These are phyloP conservation scores for Carex littledalei DNA, from an alignment of 176 grass and related monocot species.

Conservation along the genomic window DNA sequence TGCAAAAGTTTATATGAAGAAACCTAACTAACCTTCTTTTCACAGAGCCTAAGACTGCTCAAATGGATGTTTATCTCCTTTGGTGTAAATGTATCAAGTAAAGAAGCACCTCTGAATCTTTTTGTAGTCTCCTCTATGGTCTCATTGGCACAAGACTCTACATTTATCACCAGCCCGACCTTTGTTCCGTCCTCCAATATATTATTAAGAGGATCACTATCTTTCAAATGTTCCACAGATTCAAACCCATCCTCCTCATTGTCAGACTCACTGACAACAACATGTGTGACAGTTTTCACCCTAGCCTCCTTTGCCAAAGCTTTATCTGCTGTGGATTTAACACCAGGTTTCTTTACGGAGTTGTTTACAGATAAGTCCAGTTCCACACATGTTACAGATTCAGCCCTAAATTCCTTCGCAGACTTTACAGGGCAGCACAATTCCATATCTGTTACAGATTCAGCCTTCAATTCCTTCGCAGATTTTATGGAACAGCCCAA, in stretches of 20 bases:
- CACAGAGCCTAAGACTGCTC: constrained; percentile 53
- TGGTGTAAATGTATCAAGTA: constrained; percentile 71
- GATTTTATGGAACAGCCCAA: background rate
- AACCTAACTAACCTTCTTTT: constrained; percentile 37
- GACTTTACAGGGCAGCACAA: background rate
- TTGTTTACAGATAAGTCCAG: background rate
- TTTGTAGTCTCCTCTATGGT: background rate
- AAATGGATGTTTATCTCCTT: constrained; percentile 65
- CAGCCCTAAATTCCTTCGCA: background rate
- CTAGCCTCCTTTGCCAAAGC: background rate
- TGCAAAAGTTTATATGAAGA: background rate
- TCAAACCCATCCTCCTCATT: background rate
- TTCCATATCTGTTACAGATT: background rate
- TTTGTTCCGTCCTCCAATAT: background rate
- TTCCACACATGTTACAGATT: background rate
- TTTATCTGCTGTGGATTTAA: background rate
- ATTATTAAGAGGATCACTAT: background rate
- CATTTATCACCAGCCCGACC: background rate
- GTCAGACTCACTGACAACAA: background rate
- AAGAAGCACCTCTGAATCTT: constrained; percentile 39
- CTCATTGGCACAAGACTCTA: background rate
- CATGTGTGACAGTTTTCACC: background rate
- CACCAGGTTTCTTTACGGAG: background rate
- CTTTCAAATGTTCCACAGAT: background rate
- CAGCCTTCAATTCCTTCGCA: background rate